Base-by-base conservation (phyloP, 139 green algal species). In the Coelastrella sp. region DNA sequence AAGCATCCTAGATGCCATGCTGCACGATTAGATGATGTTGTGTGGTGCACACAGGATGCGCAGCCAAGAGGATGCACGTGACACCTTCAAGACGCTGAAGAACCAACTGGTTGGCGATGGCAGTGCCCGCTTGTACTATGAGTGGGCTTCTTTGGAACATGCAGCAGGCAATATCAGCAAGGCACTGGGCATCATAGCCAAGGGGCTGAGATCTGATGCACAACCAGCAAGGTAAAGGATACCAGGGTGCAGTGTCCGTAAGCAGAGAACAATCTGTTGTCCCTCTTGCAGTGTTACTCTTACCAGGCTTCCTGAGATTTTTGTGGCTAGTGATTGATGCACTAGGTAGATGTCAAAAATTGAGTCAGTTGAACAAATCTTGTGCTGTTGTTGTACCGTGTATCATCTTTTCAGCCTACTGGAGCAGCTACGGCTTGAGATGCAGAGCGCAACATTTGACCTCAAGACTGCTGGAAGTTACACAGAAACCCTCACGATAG, bases 41-140 rank as follows among this genome's bases (percentile, higher is more conserved):
- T 64, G 19, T 27, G 19, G 5, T 64, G 53, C 53, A 35, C 17
- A 51, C 69, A 88, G 53, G 75, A 37, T 40, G 21, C 30, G 32
- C 8, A 85, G 79, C 43, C 74, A 45, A 9, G 95, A 98, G 64
- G 96, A 98, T 48, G 95, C 92, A 1, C 85, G 94, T 4, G 95
- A 98, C 79, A 94, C 93, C 0, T 95, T 98, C 85, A 97, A 98
- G 87, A 94, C 89, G 32, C 90, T 98, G 15, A 95, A 94, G 62
- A 94, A 92, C 74, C 91, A 96, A 82, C 85, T 89, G 21, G 91
- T 98, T 48, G 94, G 92, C 3, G 87, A 59, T 40, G 76, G 35
- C 15, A 91, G 64, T 53, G 92, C 91, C 2, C 57, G 79, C 2
- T 86, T 98, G 45, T 98, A 95, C 79, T 34, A 85, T 23, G 88